Evolutionary conservation across 352 stramenopile species (phyloP).

Genomic region (Globisporangium barbulae): DNA sequence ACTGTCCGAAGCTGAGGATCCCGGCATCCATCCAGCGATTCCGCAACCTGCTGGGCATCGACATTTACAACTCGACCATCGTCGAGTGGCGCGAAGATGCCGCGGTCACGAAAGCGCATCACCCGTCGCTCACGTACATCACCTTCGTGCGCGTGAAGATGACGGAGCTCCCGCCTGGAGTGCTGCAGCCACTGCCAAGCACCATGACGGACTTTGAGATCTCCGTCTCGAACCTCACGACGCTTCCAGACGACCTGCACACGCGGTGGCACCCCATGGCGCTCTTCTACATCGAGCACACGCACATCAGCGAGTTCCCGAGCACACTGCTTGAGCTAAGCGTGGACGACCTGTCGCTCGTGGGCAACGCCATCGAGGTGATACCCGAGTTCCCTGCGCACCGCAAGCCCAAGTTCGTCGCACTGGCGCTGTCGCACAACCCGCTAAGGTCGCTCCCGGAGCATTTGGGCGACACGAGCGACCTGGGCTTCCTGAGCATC

Average conservation of each 20-base stretch:
- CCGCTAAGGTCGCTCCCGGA: constrained; percentile 23
- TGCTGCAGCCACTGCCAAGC: constrained; percentile 29
- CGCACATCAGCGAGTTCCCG: constrained; percentile 7
- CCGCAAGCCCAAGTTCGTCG: constrained; percentile 14
- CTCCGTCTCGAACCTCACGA: constrained; percentile 25
- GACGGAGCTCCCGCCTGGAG: constrained; percentile 33
- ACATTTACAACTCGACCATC: constrained; percentile 54
- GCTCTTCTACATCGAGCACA: constrained; percentile 26
- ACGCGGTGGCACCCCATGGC: constrained; percentile 19
- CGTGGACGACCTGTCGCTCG: constrained; percentile 32
- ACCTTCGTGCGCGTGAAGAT: constrained; percentile 48
- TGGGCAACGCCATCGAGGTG: constrained; percentile 26
- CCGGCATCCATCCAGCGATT: constrained; percentile 28
- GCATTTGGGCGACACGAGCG: constrained; percentile 18
- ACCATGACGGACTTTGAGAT: constrained; percentile 37
- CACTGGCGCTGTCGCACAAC: constrained; percentile 26
- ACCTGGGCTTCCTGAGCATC: constrained; percentile 33
- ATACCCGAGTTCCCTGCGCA: constrained; percentile 22
- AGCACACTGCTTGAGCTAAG: constrained; percentile 9
- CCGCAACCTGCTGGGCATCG: constrained; percentile 39
- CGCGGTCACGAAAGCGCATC: constrained; percentile 25
- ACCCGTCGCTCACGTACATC: constrained; percentile 38
- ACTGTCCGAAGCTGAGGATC: constrained; percentile 40
- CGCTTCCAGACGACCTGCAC: constrained; percentile 21
- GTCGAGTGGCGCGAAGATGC: constrained; percentile 30